phyloP scores from a whole-genome alignment of 192 early-diverging fungal genomes.

The Mortierella claussenii region DNA sequence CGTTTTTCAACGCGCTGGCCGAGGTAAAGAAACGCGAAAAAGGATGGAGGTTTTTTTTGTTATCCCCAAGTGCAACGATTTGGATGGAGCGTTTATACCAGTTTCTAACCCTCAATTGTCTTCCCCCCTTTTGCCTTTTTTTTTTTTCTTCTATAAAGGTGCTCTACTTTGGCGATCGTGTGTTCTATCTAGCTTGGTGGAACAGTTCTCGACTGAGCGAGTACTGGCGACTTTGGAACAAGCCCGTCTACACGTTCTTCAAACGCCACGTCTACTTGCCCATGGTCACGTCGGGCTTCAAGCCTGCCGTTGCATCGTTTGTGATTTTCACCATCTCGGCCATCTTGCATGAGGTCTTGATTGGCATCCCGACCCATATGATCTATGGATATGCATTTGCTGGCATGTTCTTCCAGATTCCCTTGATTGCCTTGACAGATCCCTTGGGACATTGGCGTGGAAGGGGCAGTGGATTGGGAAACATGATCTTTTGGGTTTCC shows the following conservation, averaged over 20 bases:
- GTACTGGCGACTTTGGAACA: constrained; percentile 95
- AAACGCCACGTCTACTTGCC: constrained; percentile 92
- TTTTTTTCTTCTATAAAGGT: constrained; percentile 41
- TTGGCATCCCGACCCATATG: constrained; percentile 86
- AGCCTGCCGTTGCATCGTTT: constrained; percentile 65
- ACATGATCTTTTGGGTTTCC: constrained; percentile 83
- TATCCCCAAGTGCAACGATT: background rate
- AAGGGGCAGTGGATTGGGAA: constrained; percentile 74
- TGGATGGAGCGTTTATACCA: background rate
- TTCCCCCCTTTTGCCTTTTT: background rate
- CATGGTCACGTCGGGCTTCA: constrained; percentile 71
- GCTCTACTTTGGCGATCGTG: constrained; percentile 86
- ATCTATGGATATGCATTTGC: constrained; percentile 85
- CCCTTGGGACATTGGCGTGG: constrained; percentile 75
- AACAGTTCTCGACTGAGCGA: constrained; percentile 79
- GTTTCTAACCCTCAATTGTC: background rate
- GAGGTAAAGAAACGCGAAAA: constrained; percentile 55
- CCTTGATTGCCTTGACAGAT: constrained; percentile 76
- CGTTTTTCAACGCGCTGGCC: constrained; percentile 81
- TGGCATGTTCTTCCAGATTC: constrained; percentile 83
- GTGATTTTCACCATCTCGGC: constrained; percentile 87
- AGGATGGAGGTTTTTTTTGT: background rate
- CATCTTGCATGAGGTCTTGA: constrained; percentile 85
- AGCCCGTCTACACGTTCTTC: constrained; percentile 87
- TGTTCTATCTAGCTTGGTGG: constrained; percentile 93